Percentiles rank a stretch among this genome's conserved stretches.
Conservation (phyloP, 176 grass and related monocot species). For the Pontederia crassipes region DNA sequence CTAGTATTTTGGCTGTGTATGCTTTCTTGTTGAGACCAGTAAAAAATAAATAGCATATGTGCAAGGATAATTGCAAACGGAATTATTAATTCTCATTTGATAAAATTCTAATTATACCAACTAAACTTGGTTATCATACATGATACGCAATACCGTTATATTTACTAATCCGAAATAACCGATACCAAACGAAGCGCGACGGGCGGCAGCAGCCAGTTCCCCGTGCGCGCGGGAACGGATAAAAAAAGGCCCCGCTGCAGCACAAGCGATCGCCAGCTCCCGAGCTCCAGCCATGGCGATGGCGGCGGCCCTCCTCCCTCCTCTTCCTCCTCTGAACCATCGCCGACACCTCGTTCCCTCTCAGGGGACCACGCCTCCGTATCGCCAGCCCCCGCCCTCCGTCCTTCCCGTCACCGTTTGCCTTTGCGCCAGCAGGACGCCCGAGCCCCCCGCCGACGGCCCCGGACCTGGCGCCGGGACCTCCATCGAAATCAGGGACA, state of each 20-base stretch:
- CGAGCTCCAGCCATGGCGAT: not conserved
- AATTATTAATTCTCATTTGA: too few species aligned
- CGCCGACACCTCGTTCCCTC: constrained; percentile 4
- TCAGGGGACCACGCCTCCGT: not conserved
- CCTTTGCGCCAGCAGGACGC: constrained; percentile 9
- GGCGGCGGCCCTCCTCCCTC: not conserved
- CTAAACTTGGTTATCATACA: too few species aligned
- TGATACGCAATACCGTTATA: too few species aligned
- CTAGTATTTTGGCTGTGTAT: too few species aligned
- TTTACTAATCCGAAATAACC: not conserved
- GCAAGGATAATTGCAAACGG: too few species aligned
- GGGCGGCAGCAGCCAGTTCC: not conserved
- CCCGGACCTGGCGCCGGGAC: not conserved
- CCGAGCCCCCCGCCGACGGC: not conserved
- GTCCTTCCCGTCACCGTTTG: constrained; percentile 13
- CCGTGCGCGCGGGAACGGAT: not conserved
- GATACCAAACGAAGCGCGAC: not conserved
- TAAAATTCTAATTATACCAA: too few species aligned
- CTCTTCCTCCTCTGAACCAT: constrained; percentile 7
- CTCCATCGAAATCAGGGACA: not conserved
- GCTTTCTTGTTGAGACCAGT: too few species aligned
- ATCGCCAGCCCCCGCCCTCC: constrained; percentile 23
- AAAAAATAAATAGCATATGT: too few species aligned
- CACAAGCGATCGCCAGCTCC: not conserved
- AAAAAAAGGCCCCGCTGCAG: not conserved